Conservation (phyloP, 2,329 filamentous ascomycete genomes). For the Chaetoscypha palmicola region DNA sequence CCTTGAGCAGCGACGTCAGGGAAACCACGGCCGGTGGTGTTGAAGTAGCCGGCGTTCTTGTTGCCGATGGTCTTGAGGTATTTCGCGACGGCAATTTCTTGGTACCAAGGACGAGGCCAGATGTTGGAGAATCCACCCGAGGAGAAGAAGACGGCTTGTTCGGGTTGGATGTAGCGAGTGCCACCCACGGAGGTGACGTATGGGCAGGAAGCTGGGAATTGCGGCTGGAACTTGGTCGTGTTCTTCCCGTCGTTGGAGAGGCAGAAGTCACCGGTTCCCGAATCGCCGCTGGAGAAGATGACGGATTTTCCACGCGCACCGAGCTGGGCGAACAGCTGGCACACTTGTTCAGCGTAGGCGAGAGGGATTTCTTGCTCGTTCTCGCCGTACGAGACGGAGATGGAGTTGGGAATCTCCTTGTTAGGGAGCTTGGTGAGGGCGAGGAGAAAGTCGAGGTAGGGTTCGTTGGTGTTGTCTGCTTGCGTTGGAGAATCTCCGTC, state of each 20-base stretch:
- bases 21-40: slow-evolving; percentile 23
- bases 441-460: slow-evolving; percentile 53
- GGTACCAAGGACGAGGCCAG: slow-evolving; percentile 41
- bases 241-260: slow-evolving; percentile 50
- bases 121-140: slow-evolving; percentile 48
- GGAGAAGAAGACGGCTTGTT: slow-evolving; percentile 39
- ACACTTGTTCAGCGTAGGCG: slow-evolving; percentile 46
- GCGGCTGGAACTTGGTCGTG: slow-evolving; percentile 47
- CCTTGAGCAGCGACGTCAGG: slow-evolving; percentile 35
- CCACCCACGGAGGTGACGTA: slow-evolving; percentile 25
- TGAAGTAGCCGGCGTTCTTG: slow-evolving; percentile 34
- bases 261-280: slow-evolving; percentile 35
- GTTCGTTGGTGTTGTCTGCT: slow-evolving; percentile 53
- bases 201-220: slow-evolving; percentile 46
- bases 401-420: slow-evolving; percentile 44
- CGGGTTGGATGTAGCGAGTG: slow-evolving; percentile 22
- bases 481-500: slow-evolving; percentile 35
- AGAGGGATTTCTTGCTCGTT: slow-evolving; percentile 49
- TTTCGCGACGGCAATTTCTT: slow-evolving; percentile 34
- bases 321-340: slow-evolving; percentile 46
- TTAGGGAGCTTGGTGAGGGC: slow-evolving; percentile 46
- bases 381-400: slow-evolving; percentile 53
- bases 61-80: slow-evolving; percentile 33
- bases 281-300: slow-evolving; percentile 46
- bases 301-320: slow-evolving; percentile 48